phyloP scores from a whole-genome alignment of 2,329 filamentous ascomycete genomes.

The Didymella lethalis region DNA sequence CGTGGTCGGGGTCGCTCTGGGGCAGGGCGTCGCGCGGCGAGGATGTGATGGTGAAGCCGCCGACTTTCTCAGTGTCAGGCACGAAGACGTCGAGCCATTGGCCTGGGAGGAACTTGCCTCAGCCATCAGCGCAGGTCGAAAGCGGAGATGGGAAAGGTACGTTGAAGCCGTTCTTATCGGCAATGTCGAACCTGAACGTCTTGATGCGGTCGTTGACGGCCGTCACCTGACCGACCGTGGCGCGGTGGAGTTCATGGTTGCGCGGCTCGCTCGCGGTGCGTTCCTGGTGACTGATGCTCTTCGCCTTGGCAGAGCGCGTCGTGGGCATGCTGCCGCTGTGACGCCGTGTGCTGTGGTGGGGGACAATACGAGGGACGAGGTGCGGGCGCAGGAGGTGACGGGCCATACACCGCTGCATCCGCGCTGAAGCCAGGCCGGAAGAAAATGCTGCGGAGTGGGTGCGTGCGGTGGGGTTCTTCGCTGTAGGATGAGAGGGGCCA shows the following conservation, averaged over 20 bases:
- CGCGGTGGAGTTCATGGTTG: slow-evolving; percentile 68
- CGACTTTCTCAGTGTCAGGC: slow-evolving; percentile 72
- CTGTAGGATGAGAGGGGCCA: slow-evolving; percentile 7
- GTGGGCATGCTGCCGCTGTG: slow-evolving; percentile 41
- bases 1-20: slow-evolving; percentile 30
- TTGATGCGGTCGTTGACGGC: slow-evolving; percentile 73
- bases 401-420: slow-evolving; percentile 29
- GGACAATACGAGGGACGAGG: slow-evolving; percentile 21
- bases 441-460: slow-evolving; percentile 33
- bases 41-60: slow-evolving; percentile 89
- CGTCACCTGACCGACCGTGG: slow-evolving; percentile 67
- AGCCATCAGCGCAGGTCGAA: slow-evolving; percentile 41
- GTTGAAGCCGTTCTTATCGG: slow-evolving; percentile 57
- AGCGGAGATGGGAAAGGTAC: slow-evolving; percentile 52
- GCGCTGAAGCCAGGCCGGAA: slow-evolving; percentile 14
- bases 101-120: slow-evolving; percentile 73
- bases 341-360: slow-evolving; percentile 28
- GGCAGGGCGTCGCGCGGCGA: slow-evolving; percentile 65
- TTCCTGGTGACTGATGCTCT: slow-evolving; percentile 65
- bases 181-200: slow-evolving; percentile 70
- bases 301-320: slow-evolving; percentile 43
- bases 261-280: slow-evolving; percentile 78
- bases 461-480: slow-evolving; percentile 24
- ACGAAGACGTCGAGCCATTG: slow-evolving; percentile 90
- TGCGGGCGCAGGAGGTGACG: slow-evolving; percentile 26